These are phyloP conservation scores for Aspergillus homomorphus DNA, from an alignment of 495 filamentous ascomycete species.

Conservation along the genomic window DNA sequence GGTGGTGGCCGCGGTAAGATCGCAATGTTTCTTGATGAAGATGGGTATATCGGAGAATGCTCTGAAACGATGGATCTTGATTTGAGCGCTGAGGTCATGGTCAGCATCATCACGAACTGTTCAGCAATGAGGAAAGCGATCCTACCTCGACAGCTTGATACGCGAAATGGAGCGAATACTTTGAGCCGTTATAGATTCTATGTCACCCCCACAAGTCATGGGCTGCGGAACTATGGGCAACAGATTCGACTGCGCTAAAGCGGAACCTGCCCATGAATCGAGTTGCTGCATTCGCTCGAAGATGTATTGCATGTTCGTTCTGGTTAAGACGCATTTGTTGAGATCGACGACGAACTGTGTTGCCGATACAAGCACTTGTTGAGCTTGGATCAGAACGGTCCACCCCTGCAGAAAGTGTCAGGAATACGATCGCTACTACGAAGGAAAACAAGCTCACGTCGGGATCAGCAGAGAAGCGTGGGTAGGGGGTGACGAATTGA, in stretches of 20 bases:
- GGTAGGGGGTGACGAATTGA: conserved; percentile 55
- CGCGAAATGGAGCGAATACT: conserved; percentile 53
- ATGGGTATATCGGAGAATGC: conserved; percentile 60
- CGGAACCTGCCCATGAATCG: conserved; percentile 48
- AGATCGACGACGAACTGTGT: conserved; percentile 57
- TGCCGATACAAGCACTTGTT: conserved; percentile 54
- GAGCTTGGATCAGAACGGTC: conserved; percentile 53
- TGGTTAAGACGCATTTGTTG: conserved; percentile 37
- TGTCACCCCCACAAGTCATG: conserved; percentile 37
- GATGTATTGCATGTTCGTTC: conserved; percentile 42
- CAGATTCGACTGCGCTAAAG: conserved; percentile 45
- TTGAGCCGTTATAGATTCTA: conserved; percentile 46
- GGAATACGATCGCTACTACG: background rate
- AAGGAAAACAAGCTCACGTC: conserved; percentile 38
- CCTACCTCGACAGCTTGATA: conserved; percentile 57
- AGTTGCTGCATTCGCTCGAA: conserved; percentile 55
- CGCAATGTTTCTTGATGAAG: conserved; percentile 58
- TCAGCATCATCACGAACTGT: background rate
- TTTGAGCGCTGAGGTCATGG: conserved; percentile 48
- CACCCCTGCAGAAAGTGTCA: conserved; percentile 41
- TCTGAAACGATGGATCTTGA: conserved; percentile 58
- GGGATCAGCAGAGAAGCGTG: conserved; percentile 48
- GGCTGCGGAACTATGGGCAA: conserved; percentile 38
- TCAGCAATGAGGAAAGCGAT: background rate
- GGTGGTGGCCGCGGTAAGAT: conserved; percentile 43